Evolutionary conservation across 2,329 filamentous ascomycete species (phyloP).

Genomic region (Hortaea sp.): DNA sequence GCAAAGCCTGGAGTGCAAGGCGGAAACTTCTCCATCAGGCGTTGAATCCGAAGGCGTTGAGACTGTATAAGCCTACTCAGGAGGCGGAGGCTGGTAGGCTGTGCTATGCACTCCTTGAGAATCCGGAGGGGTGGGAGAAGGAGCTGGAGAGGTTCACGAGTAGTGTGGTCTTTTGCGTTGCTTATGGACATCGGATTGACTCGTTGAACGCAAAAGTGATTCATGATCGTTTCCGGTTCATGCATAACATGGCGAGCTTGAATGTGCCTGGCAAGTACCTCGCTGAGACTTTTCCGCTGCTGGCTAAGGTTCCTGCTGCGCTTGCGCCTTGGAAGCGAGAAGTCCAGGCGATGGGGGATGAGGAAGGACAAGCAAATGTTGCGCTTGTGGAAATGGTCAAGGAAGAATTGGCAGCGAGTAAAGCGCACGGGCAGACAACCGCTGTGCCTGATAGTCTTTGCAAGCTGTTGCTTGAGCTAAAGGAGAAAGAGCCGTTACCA

Average conservation of each 20-base stretch:
- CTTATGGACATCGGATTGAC: constrained; percentile 43
- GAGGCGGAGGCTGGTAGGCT: constrained; percentile 40
- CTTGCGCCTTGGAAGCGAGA: constrained; percentile 41
- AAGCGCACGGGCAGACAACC: constrained; percentile 20
- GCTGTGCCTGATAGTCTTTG: constrained; percentile 34
- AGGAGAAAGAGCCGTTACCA: constrained; percentile 29
- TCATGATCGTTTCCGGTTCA: constrained; percentile 37
- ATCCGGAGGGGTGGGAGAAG: constrained; percentile 34
- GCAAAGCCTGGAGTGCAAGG: constrained; percentile 36
- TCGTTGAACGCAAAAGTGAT: constrained; percentile 39
- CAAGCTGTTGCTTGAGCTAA: constrained; percentile 34
- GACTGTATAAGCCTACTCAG: constrained; percentile 39
- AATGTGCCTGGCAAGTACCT: constrained; percentile 38
- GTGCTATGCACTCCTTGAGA: constrained; percentile 31
- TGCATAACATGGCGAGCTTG: constrained; percentile 39
- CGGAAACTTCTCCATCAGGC: constrained; percentile 35
- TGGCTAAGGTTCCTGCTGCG: constrained; percentile 34
- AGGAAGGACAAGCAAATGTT: constrained; percentile 34
- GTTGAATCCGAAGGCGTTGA: constrained; percentile 34
- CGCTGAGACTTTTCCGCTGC: constrained; percentile 36
- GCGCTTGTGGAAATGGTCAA: constrained; percentile 32
- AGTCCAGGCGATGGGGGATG: constrained; percentile 28
- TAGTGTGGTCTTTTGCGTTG: constrained; percentile 41
- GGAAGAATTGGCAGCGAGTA: constrained; percentile 28
- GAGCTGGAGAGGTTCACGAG: constrained; percentile 40